phyloP scores from a whole-genome alignment of 208 protist genomes.

The Leishmania aethiopica region DNA sequence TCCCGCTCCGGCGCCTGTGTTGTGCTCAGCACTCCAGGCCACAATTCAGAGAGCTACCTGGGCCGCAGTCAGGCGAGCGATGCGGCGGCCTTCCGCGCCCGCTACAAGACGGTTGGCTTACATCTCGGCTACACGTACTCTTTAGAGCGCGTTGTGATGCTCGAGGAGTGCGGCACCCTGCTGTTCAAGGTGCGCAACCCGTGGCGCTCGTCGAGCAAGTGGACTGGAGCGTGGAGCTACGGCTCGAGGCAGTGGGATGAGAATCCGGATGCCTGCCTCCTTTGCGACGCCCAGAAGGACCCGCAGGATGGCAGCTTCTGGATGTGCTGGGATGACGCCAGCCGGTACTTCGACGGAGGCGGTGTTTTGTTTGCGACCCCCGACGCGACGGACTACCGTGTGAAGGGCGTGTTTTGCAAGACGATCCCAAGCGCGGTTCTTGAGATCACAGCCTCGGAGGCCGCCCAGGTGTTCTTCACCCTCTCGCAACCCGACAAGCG shows the following conservation, averaged over 20 bases:
- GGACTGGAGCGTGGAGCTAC: conserved; percentile 36
- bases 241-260: conserved; percentile 23
- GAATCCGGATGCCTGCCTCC: conserved; percentile 22
- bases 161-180: conserved; percentile 11
- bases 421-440: conserved; percentile 51
- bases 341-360: conserved; percentile 71
- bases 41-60: conserved; percentile 34
- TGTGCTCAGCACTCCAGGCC: conserved; percentile 60
- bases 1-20: conserved; percentile 18
- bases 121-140: conserved; percentile 45
- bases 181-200: conserved; percentile 63
- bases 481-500: conserved; percentile 81
- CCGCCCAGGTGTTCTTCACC: conserved; percentile 39
- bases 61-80: conserved; percentile 16
- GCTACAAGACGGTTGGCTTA: conserved; percentile 31
- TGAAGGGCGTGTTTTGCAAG: conserved; percentile 55
- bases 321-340: conserved; percentile 53
- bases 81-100: conserved; percentile 22
- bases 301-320: conserved; percentile 42
- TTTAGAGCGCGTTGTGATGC: conserved; percentile 29
- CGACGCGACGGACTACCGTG: conserved; percentile 49
- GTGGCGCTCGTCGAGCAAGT: conserved; percentile 13
- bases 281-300: conserved; percentile 12
- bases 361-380: conserved; percentile 39
- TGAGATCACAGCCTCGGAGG: conserved; percentile 42